These are phyloP conservation scores for Boehmeria nivea DNA, from an alignment of 306 rosid genomes.

Conservation along the genomic window DNA sequence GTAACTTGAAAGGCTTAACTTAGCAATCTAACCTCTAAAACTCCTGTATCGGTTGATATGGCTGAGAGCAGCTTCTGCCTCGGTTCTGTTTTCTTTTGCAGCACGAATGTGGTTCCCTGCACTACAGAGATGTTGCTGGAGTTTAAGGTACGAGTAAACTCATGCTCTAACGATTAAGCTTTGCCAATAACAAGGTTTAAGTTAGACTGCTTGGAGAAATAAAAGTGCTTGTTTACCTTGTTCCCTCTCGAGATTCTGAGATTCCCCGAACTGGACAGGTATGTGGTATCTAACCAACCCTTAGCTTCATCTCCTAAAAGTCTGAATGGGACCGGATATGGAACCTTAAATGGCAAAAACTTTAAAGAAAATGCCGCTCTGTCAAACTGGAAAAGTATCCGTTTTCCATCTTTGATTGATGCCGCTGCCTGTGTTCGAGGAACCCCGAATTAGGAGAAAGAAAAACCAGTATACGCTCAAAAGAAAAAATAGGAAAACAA, in stretches of 20 bases:
- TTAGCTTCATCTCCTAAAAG: conserved; percentile 95
- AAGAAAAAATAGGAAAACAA: not conserved
- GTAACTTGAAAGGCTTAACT: not conserved
- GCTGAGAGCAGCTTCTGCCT: conserved; percentile 74
- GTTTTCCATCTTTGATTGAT: conserved; percentile 71
- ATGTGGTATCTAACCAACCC: conserved; percentile 97
- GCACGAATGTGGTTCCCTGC: conserved; percentile 98
- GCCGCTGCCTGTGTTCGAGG: conserved; percentile 79
- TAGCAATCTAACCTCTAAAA: conserved; percentile 44
- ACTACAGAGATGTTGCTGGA: conserved; percentile 55
- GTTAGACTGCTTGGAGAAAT: not conserved
- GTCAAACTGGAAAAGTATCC: conserved; percentile 83
- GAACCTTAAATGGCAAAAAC: conserved; percentile 91
- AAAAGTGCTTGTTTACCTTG: conserved; percentile 54
- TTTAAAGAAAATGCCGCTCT: conserved; percentile 83
- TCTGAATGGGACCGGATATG: conserved; percentile 96
- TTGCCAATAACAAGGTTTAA: not conserved
- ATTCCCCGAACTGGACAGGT: conserved; percentile 76
- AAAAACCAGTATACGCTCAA: not conserved
- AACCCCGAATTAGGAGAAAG: not conserved
- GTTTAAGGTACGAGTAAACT: conserved; percentile 32
- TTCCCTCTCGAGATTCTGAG: conserved; percentile 94
- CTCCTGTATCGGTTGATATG: conserved; percentile 51
- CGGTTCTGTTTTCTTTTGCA: conserved; percentile 75
- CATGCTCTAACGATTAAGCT: not conserved